Percentiles rank a stretch among this genome's conserved stretches.
Evolutionary conservation across 176 grass and related monocot genomes (phyloP).

Genomic region (Tillandsia fasciculata): DNA sequence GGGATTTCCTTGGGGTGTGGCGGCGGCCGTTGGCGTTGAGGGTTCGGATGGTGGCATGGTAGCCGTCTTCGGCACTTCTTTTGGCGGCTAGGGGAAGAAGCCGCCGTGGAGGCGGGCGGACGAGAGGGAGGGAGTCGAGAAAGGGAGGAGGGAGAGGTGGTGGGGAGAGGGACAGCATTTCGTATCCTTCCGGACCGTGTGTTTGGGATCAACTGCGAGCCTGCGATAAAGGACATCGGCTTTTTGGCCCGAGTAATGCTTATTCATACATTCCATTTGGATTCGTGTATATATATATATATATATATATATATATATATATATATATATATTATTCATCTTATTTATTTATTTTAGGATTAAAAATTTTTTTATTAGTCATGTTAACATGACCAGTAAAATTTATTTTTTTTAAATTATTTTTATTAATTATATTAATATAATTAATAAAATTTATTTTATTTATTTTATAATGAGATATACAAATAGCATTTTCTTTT

Average conservation of each 20-base stretch:
- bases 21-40: slow-evolving; percentile 79
- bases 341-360: too few species aligned
- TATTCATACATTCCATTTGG: background rate
- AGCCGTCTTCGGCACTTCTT: slow-evolving; percentile 37
- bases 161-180: background rate
- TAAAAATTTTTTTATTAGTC: too few species aligned
- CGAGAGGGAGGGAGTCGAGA: background rate
- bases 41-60: slow-evolving; percentile 64
- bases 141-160: background rate
- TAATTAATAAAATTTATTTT: too few species aligned
- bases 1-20: slow-evolving; percentile 67
- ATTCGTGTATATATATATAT: too few species aligned
- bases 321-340: too few species aligned
- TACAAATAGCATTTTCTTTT: too few species aligned
- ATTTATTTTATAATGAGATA: too few species aligned
- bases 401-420: too few species aligned
- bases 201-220: background rate
- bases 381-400: too few species aligned
- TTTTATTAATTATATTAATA: too few species aligned
- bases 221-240: background rate
- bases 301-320: too few species aligned
- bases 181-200: background rate
- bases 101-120: background rate
- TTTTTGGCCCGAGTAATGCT: background rate
- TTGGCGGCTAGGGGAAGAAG: background rate